Evolutionary conservation across 2,329 filamentous ascomycete species (phyloP).

Genomic region (Exserohilum turcica): DNA sequence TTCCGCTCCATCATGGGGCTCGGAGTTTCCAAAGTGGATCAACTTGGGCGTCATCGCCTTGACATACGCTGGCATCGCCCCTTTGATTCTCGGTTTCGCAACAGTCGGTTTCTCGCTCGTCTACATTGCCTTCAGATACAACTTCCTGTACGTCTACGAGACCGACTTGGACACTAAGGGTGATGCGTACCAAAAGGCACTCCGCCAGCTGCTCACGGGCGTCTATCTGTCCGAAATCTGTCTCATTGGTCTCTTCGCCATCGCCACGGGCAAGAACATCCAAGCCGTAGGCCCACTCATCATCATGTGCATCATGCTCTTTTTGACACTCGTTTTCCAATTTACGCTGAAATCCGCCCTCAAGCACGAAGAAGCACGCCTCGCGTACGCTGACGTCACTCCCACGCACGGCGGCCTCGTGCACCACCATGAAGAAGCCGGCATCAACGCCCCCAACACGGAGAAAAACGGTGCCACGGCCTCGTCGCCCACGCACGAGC

Average conservation of each 20-base stretch:
- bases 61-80: conserved; percentile 56
- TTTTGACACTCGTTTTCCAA: conserved; percentile 50
- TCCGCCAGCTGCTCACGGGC: conserved; percentile 55
- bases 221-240: conserved; percentile 56
- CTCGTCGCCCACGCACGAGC: conserved; percentile 16
- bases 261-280: conserved; percentile 42
- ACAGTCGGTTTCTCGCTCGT: conserved; percentile 52
- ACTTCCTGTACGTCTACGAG: conserved; percentile 56
- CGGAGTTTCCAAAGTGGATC: conserved; percentile 55
- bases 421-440: conserved; percentile 28
- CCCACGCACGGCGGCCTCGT: conserved; percentile 22
- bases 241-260: conserved; percentile 55
- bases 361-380: conserved; percentile 34
- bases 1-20: conserved; percentile 52
- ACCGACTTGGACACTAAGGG: conserved; percentile 55
- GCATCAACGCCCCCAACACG: conserved; percentile 18
- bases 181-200: conserved; percentile 52
- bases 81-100: conserved; percentile 54
- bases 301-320: conserved; percentile 51
- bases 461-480: conserved; percentile 8
- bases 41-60: conserved; percentile 54
- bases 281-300: conserved; percentile 50
- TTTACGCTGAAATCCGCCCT: conserved; percentile 44
- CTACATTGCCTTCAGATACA: conserved; percentile 57
- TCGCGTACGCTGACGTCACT: conserved; percentile 36